Evolutionary conservation across 441 rosid genomes (phyloP), one percentile per base, ranked within the genome.

Genomic region (Manihot esculenta): DNA sequence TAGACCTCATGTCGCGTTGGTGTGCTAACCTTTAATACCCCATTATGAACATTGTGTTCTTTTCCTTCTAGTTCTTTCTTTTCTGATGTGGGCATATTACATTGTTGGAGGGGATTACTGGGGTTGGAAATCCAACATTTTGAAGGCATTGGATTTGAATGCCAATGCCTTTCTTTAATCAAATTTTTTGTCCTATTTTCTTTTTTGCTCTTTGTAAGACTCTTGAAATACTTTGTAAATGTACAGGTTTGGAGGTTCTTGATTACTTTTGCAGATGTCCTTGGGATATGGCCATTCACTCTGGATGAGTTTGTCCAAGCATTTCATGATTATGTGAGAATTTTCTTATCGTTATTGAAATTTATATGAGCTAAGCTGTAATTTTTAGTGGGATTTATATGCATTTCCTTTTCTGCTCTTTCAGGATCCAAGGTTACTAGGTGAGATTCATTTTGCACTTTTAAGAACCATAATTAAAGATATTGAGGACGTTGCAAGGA

Each of bases 231-330:
- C 62, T 74, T 67, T 70, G 56, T 62, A 41, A 75, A 69, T 49
- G 56, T 85, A 7, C 69, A 92, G 98, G 92, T 86, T 26, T 93
- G 98, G 98, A 89, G 90, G 76, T 93, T 93, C 84, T 77, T 93
- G 77, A 88, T 90, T 69, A 85, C 89, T 64, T 93, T 93, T 70
- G 82, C 88, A 0, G 98, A 93, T 45, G 80, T 90, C 76, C 89
- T 93, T 74, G 92, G 88, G 72, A 80, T 93, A 68, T 93, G 98
- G 98, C 95, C 98, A 53, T 93, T 93, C 80, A 93, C 95, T 27
- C 70, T 92, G 68, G 96, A 92, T 82, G 96, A 92, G 87, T 88
- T 90, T 83, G 81, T 86, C 69, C 97, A 90, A 76, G 89, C 98
- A 70, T 84, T 89, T 61, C 97, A 93, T 84, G 98, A 93, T 74